Evolutionary conservation across 768 basidiomycete genomes (phyloP).

Genomic region (Phylloporus sp.): DNA sequence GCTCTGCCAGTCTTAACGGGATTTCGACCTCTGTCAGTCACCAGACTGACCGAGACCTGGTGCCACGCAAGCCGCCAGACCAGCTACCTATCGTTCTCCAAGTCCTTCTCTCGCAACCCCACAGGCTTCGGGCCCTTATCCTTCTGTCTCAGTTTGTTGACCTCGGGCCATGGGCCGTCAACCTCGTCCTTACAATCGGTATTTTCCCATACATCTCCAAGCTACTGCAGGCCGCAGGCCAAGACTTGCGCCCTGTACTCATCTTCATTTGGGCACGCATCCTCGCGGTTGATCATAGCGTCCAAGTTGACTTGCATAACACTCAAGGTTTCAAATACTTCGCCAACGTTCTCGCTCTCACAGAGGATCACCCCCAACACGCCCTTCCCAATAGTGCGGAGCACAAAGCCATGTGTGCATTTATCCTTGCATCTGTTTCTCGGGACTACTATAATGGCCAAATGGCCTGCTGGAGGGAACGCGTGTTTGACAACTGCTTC

Average conservation of each 20-base stretch:
- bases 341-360: conserved; percentile 66
- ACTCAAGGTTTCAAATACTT: conserved; percentile 84
- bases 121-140: conserved; percentile 92
- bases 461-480: conserved; percentile 73
- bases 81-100: conserved; percentile 98
- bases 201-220: conserved; percentile 99
- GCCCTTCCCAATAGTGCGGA: conserved; percentile 90
- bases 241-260: conserved; percentile 93
- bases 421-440: conserved; percentile 86
- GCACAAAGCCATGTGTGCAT: conserved; percentile 98
- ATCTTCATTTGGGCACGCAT: conserved; percentile 99
- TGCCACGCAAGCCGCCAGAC: conserved; percentile 90
- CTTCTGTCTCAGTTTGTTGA: conserved; percentile 97
- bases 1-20: conserved; percentile 16
- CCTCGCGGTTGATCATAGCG: conserved; percentile 90
- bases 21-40: conserved; percentile 1
- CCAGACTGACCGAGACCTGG: conserved; percentile 42
- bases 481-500: conserved; percentile 85
- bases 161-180: conserved; percentile 97
- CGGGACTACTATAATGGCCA: conserved; percentile 90
- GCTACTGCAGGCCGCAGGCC: conserved; percentile 89
- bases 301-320: conserved; percentile 85
- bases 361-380: conserved; percentile 51
- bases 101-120: conserved; percentile 93
- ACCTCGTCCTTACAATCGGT: conserved; percentile 91